Base-by-base conservation (phyloP, 805 yeast genomes). In the Candida ipomoeae region DNA sequence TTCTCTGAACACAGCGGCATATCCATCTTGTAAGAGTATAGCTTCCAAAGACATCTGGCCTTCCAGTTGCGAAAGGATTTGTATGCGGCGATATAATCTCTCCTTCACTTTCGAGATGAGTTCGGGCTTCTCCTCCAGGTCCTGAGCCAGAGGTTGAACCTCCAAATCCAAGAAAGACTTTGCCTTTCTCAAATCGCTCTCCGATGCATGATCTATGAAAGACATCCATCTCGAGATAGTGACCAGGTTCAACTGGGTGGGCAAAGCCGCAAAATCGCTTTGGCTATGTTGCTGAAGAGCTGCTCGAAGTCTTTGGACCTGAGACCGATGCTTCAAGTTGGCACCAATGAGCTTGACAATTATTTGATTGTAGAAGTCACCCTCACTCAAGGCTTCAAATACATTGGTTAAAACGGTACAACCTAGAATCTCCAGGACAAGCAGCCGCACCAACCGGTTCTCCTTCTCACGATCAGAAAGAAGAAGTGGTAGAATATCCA, bases 311-410 rank as follows among this genome's bases (percentile, higher is more conserved):
- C 82, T 79, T 52, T 84, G 80, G 0, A 90, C 95, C 59, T 87
- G 89, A 35, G 79, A 79, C 49, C 90, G 71, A 59, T 89, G 95
- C 54, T 82, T 82, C 62, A 91, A 70, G 11, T 85, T 78, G 31
- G 77, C 77, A 3, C 89, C 84, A 1, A 87, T 79, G 1, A 78
- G 63, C 46, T 78, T 77, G 8, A 83, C 82, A 14, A 89, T 73
- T 38, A 75, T 60, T 49, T 81, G 79, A 62, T 91, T 91, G 80
- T 85, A 86, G 52, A 81, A 85, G 62, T 89, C 96, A 0, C 92
- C 81, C 44, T 86, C 91, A 0, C 84, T 68, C 1, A 85, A 57
- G 67, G 85, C 78, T 6, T 69, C 62, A 13, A 89, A 54, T 0
- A 89, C 80, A 48, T 80, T 76, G 21, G 81, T 72, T 11, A 72